A percentile compares a stretch with the other conserved stretches of the same genome.
Conservation (phyloP, 2,329 filamentous ascomycete species). For the Fusarium falciforme region DNA sequence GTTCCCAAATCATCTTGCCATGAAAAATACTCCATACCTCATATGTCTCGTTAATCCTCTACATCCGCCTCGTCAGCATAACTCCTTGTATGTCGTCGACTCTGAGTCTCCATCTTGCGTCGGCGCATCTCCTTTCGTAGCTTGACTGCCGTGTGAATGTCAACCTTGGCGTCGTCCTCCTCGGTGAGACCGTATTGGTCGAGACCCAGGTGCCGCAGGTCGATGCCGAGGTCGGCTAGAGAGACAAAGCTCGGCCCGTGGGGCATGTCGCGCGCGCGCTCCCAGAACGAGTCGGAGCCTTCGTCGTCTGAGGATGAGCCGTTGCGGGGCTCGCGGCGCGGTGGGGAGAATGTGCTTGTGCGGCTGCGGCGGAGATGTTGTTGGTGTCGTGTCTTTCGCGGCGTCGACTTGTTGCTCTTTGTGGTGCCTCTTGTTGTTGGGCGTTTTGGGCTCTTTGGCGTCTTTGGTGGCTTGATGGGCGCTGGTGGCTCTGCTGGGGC, state of each 20-base stretch:
- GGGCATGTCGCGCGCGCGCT: conserved; percentile 13
- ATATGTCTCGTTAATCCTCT: conserved; percentile 32
- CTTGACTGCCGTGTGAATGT: conserved; percentile 38
- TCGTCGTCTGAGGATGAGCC: conserved; percentile 20
- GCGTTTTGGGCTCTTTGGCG: conserved; percentile 17
- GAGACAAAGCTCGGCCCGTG: conserved; percentile 29
- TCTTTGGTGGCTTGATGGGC: conserved; percentile 12
- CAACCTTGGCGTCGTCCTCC: conserved; percentile 37
- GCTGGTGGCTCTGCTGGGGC: not conserved
- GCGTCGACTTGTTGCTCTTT: conserved; percentile 24
- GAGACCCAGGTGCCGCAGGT: conserved; percentile 26
- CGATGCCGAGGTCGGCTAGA: conserved; percentile 27
- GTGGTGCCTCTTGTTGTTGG: conserved; percentile 12
- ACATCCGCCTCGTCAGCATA: conserved; percentile 32
- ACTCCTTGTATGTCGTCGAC: conserved; percentile 3
- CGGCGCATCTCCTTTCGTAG: conserved; percentile 36
- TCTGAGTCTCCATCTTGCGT: conserved; percentile 4
- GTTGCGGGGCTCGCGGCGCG: conserved; percentile 9
- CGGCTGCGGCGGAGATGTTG: conserved; percentile 15
- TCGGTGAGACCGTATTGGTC: conserved; percentile 39
- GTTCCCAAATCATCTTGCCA: not conserved
- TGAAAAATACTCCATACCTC: conserved; percentile 19
- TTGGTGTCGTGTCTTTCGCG: conserved; percentile 1
- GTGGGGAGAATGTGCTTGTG: conserved; percentile 11
- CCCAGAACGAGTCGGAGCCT: conserved; percentile 36